A percentile compares a stretch with the other conserved stretches of the same genome.
Conservation (phyloP, 2,329 filamentous ascomycete species). For the Stylonectria norvegica region DNA sequence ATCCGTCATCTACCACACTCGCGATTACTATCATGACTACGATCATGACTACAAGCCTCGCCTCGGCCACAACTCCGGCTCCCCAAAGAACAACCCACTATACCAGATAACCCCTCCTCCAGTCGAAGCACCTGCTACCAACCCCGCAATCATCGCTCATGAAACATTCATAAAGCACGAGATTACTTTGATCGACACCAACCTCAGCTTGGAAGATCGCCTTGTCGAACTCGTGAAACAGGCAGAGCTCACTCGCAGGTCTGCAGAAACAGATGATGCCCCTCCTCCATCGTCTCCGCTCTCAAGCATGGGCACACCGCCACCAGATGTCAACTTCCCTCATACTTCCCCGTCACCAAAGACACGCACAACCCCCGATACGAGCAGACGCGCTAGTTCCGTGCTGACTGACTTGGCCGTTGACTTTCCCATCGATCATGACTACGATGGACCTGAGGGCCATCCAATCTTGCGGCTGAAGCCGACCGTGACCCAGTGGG, state of each 20-base stretch:
- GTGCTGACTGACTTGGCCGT: conserved; percentile 21
- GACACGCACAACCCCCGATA: conserved; percentile 3
- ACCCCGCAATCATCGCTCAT: too few relatives aligned
- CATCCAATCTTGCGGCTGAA: conserved; percentile 33
- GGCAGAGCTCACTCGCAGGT: too few relatives aligned
- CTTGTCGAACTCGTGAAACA: too few relatives aligned
- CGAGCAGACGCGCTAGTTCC: conserved; percentile 21
- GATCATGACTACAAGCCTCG: too few relatives aligned
- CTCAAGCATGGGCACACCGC: neutral
- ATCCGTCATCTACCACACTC: too few relatives aligned
- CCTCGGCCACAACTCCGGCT: conserved; percentile 2
- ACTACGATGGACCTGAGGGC: conserved; percentile 31
- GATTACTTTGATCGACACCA: too few relatives aligned
- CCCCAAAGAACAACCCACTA: conserved; percentile 4
- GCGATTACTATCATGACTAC: too few relatives aligned
- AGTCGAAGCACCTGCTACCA: too few relatives aligned
- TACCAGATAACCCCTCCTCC: too few relatives aligned
- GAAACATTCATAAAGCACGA: too few relatives aligned
- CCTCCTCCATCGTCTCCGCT: neutral
- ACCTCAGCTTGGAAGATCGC: too few relatives aligned
- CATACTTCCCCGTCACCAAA: conserved; percentile 6
- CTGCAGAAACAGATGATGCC: too few relatives aligned
- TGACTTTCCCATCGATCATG: conserved; percentile 26
- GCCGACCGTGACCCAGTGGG: conserved; percentile 35
- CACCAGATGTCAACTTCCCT: conserved; percentile 1